Conservation (phyloP, 2,329 filamentous ascomycete genomes). For the Lithohypha guttulata region DNA sequence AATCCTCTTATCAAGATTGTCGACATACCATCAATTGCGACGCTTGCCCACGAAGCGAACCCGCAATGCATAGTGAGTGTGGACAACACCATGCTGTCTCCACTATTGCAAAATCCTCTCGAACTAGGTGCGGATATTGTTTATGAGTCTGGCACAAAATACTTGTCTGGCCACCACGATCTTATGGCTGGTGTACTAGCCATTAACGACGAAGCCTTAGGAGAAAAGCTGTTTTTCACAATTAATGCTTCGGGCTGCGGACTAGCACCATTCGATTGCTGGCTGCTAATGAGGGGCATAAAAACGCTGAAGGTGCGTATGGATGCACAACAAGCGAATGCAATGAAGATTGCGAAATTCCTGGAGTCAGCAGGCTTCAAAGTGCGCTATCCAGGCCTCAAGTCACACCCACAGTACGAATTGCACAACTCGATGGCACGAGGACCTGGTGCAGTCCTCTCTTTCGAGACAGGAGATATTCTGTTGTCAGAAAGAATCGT, state of each 20-base stretch:
- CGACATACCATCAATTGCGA: constrained; percentile 73
- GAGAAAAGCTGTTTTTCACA: constrained; percentile 87
- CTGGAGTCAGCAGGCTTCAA: constrained; percentile 85
- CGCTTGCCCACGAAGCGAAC: constrained; percentile 65
- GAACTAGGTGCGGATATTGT: constrained; percentile 92
- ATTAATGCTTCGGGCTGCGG: constrained; percentile 96
- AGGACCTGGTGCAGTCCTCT: constrained; percentile 85
- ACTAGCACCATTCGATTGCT: constrained; percentile 87
- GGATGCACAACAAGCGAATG: constrained; percentile 95
- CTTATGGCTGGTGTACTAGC: constrained; percentile 97
- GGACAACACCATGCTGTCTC: constrained; percentile 98
- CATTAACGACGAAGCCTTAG: constrained; percentile 69
- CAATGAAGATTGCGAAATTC: constrained; percentile 65
- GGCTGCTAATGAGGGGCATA: constrained; percentile 86
- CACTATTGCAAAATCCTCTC: constrained; percentile 84
- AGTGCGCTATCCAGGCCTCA: constrained; percentile 87
- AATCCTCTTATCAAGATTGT: constrained; percentile 98
- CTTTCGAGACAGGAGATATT: constrained; percentile 88
- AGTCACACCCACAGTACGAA: constrained; percentile 91
- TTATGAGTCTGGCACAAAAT: constrained; percentile 97
- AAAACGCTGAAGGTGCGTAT: constrained; percentile 96
- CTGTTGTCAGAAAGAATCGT: constrained; percentile 82
- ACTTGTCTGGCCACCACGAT: constrained; percentile 94
- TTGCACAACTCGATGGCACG: constrained; percentile 93
- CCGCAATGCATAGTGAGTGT: constrained; percentile 74